Conservation (phyloP, 1,139 yeast genomes). For the Meyerozyma sp. region DNA sequence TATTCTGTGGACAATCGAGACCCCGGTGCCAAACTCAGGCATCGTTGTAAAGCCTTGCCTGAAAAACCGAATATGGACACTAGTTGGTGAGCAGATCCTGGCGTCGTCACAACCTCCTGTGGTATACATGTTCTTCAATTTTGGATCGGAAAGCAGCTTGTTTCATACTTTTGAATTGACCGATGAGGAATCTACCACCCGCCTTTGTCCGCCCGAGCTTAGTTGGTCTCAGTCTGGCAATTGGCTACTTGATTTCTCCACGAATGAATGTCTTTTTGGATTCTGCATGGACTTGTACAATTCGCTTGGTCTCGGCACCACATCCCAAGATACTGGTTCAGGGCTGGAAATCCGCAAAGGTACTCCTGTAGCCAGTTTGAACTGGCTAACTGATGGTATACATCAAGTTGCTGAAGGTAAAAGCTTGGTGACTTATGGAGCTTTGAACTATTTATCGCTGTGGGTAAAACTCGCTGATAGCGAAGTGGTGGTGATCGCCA, state of each 20-base stretch:
- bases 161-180: not conserved
- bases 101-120: not conserved
- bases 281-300: not conserved
- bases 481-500: not conserved
- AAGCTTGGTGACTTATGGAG: not conserved
- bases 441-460: not conserved
- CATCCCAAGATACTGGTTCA: not conserved
- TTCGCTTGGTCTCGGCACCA: not conserved
- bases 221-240: slow-evolving; percentile 9
- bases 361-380: not conserved
- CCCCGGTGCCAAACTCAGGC: slow-evolving; percentile 16
- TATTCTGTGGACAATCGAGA: slow-evolving; percentile 26
- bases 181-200: not conserved
- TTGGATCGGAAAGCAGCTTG: not conserved
- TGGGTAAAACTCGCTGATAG: not conserved
- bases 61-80: slow-evolving; percentile 23
- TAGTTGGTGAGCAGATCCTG: slow-evolving; percentile 14
- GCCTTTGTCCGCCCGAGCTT: not conserved
- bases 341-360: not conserved
- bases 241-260: slow-evolving; percentile 8
- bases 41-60: slow-evolving; percentile 15
- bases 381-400: not conserved
- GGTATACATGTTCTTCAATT: not conserved
- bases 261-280: slow-evolving; percentile 3
- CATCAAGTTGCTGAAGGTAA: not conserved